A percentile compares a stretch with the other conserved stretches of the same genome.
phyloP scores from a whole-genome alignment of 1,284 basidiomycete genomes.

The Cryptococcus floricola region DNA sequence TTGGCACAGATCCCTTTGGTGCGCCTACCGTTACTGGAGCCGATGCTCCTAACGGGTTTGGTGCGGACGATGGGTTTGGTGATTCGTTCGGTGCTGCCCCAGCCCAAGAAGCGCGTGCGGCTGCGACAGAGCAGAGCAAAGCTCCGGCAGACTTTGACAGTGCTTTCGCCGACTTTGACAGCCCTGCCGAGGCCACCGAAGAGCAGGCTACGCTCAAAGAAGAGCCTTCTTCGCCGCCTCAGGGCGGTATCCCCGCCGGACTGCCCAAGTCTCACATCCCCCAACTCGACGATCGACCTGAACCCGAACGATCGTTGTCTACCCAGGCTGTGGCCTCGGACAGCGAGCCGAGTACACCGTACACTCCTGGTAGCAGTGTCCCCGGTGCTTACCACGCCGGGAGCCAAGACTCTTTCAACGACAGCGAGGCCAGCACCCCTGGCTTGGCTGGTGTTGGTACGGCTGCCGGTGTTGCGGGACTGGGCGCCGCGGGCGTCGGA shows the following conservation, averaged over 20 bases:
- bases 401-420: too few species aligned
- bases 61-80: constrained; percentile 28
- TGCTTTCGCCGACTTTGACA: constrained; percentile 63
- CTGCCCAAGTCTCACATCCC: constrained; percentile 32
- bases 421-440: too few species aligned
- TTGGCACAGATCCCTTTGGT: constrained; percentile 6
- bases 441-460: not conserved
- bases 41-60: constrained; percentile 20
- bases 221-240: not conserved
- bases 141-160: constrained; percentile 43
- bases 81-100: constrained; percentile 32
- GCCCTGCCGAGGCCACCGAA: constrained; percentile 53
- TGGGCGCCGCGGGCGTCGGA: constrained; percentile 1
- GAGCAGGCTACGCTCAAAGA: not conserved
- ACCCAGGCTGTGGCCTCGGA: constrained; percentile 37
- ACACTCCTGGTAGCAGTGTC: too few species aligned
- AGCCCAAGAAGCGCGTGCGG: not conserved
- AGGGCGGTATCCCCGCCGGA: constrained; percentile 47
- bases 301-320: constrained; percentile 29
- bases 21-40: not conserved
- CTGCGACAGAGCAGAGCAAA: not conserved
- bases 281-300: constrained; percentile 20
- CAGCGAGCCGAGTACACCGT: constrained; percentile 27
- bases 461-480: not conserved
- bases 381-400: too few species aligned